Evolutionary conservation across 805 yeast genomes (phyloP).

Genomic region (Torulaspora delbrueckii): DNA sequence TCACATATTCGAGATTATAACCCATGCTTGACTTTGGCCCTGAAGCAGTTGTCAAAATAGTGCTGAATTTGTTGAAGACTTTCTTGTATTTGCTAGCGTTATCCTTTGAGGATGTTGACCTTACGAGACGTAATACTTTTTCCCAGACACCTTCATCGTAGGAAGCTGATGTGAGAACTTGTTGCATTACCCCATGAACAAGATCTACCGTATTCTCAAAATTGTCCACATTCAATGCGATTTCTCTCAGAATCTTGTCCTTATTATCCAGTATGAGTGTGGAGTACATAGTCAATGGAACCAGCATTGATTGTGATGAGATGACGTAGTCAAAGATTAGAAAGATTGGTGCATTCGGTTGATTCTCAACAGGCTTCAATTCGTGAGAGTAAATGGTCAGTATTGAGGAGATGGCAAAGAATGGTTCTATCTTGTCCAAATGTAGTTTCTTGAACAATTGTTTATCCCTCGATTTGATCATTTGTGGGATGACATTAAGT

Average conservation of each 20-base stretch:
- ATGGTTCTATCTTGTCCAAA: constrained; percentile 47
- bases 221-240: constrained; percentile 18
- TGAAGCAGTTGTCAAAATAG: constrained; percentile 28
- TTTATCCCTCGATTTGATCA: constrained; percentile 49
- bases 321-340: constrained; percentile 67
- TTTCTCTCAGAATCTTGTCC: constrained; percentile 38
- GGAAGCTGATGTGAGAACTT: constrained; percentile 29
- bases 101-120: constrained; percentile 1
- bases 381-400: constrained; percentile 80
- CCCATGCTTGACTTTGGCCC: constrained; percentile 7
- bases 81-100: constrained; percentile 7
- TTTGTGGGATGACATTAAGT: constrained; percentile 57
- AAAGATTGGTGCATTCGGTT: constrained; percentile 43
- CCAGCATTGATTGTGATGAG: constrained; percentile 49
- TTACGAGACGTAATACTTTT: constrained; percentile 13
- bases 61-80: constrained; percentile 27
- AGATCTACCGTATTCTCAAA: constrained; percentile 35
- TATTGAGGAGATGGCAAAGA: constrained; percentile 69
- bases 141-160: constrained; percentile 18
- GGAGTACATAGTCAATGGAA: constrained; percentile 57
- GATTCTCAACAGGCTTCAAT: constrained; percentile 28
- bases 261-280: constrained; percentile 47
- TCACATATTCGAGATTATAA: constrained; percentile 8
- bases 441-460: constrained; percentile 35
- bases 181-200: constrained; percentile 40